Evolutionary conservation across 163 green algal genomes (phyloP).

Genomic region (Prototheca cutis): DNA sequence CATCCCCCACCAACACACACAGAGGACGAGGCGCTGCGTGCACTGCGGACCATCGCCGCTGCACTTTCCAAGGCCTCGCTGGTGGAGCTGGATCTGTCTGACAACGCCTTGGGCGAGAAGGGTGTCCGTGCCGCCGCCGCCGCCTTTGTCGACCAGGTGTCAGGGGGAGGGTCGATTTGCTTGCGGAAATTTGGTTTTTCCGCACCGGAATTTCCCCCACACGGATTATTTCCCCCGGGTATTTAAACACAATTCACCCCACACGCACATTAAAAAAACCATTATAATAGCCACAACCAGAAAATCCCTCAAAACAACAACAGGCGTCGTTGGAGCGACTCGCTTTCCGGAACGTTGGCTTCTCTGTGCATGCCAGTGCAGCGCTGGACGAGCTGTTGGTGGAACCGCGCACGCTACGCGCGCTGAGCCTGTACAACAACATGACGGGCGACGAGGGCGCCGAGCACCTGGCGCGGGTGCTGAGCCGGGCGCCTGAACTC

Average conservation of each 20-base stretch:
- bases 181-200: too few species aligned
- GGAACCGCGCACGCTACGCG: slow-evolving; percentile 7
- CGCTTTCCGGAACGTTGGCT: slow-evolving; percentile 89
- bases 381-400: slow-evolving; percentile 74
- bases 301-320: too few species aligned
- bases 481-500: slow-evolving; percentile 37
- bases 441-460: slow-evolving; percentile 86
- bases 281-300: too few species aligned
- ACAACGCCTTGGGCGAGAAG: slow-evolving; percentile 96
- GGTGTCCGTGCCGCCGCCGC: slow-evolving; percentile 71
- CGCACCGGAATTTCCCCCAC: too few species aligned
- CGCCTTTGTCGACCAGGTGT: slow-evolving; percentile 48
- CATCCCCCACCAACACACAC: slow-evolving; percentile 16
- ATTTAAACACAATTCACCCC: too few species aligned
- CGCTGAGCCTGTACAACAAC: slow-evolving; percentile 83
- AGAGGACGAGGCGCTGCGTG: slow-evolving; percentile 79
- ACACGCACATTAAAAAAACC: too few species aligned
- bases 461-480: slow-evolving; percentile 25
- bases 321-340: slow-evolving; percentile 63
- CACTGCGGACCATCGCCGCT: slow-evolving; percentile 60
- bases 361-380: slow-evolving; percentile 72
- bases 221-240: too few species aligned
- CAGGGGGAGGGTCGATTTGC: too few species aligned
- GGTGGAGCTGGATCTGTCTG: slow-evolving; percentile 65
- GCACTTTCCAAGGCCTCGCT: slow-evolving; percentile 45